A percentile compares a stretch with the other conserved stretches of the same genome.
Conservation (phyloP, 257 asterid genomes). For the Fraxinus excelsior region DNA sequence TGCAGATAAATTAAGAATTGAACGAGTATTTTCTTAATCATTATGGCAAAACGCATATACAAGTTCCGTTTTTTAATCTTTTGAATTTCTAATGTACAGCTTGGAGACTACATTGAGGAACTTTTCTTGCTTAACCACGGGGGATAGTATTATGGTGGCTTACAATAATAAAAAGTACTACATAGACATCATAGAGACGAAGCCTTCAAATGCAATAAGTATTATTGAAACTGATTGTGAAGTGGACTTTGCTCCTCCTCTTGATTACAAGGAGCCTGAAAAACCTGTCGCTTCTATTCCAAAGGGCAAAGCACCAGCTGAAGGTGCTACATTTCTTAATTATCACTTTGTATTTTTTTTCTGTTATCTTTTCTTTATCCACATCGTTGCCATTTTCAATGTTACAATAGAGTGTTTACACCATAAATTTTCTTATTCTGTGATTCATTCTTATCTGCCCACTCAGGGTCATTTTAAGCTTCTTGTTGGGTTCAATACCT, state of each 20-base stretch:
- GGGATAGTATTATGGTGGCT: constrained; percentile 99
- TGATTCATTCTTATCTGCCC: background rate
- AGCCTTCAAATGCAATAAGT: constrained; percentile 88
- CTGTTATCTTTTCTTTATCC: background rate
- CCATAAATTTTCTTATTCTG: background rate
- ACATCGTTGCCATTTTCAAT: background rate
- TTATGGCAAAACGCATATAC: constrained; percentile 4
- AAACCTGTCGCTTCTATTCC: constrained; percentile 48
- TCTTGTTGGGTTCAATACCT: background rate
- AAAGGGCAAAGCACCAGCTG: constrained; percentile 63
- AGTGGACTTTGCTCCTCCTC: constrained; percentile 99
- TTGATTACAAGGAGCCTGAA: constrained; percentile 97
- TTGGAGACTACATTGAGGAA: constrained; percentile 96
- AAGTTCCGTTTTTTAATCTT: constrained; percentile 17
- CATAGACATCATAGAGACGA: constrained; percentile 94
- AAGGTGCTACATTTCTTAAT: constrained; percentile 41
- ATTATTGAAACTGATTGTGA: constrained; percentile 98
- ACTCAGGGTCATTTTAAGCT: background rate
- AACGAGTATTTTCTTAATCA: background rate
- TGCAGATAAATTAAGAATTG: background rate
- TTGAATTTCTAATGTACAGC: constrained; percentile 42
- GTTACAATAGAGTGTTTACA: background rate
- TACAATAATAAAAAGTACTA: constrained; percentile 90
- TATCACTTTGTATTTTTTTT: background rate
- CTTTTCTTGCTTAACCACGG: constrained; percentile 93